phyloP scores from a whole-genome alignment of 345 rosid species.

The Anastatica hierochuntica region DNA sequence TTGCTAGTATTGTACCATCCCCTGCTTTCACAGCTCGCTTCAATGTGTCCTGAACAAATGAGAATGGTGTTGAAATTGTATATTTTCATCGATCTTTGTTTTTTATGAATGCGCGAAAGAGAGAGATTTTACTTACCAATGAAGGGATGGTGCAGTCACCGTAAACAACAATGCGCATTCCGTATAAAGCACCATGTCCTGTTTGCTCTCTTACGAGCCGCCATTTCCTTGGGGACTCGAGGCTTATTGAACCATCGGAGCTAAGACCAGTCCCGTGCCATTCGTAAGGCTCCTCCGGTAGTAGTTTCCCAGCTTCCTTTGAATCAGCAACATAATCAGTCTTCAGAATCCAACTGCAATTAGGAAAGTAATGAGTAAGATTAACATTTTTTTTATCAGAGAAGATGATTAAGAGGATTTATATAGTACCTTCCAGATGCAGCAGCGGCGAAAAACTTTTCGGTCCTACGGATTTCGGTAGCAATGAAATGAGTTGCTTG shows the following conservation, averaged over 20 bases:
- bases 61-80: not conserved
- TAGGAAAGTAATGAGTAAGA: slow-evolving; percentile 2
- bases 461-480: slow-evolving; percentile 76
- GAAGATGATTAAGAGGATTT: not conserved
- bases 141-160: slow-evolving; percentile 88
- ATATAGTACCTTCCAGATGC: slow-evolving; percentile 44
- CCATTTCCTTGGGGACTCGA: slow-evolving; percentile 91
- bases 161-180: slow-evolving; percentile 61
- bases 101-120: not conserved
- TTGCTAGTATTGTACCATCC: slow-evolving; percentile 80
- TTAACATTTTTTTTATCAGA: not conserved
- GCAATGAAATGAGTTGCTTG: slow-evolving; percentile 88
- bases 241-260: slow-evolving; percentile 70
- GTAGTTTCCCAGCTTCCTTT: slow-evolving; percentile 59
- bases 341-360: slow-evolving; percentile 90
- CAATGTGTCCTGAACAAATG: slow-evolving; percentile 59
- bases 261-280: slow-evolving; percentile 67
- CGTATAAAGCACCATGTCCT: slow-evolving; percentile 87
- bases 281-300: slow-evolving; percentile 77
- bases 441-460: slow-evolving; percentile 59
- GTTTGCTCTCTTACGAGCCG: slow-evolving; percentile 66
- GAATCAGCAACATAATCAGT: slow-evolving; percentile 66
- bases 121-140: slow-evolving; percentile 46
- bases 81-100: no score
- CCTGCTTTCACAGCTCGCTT: slow-evolving; percentile 94